phyloP scores from a whole-genome alignment of 148 eudicot genomes.

The Bassia scoparia region DNA sequence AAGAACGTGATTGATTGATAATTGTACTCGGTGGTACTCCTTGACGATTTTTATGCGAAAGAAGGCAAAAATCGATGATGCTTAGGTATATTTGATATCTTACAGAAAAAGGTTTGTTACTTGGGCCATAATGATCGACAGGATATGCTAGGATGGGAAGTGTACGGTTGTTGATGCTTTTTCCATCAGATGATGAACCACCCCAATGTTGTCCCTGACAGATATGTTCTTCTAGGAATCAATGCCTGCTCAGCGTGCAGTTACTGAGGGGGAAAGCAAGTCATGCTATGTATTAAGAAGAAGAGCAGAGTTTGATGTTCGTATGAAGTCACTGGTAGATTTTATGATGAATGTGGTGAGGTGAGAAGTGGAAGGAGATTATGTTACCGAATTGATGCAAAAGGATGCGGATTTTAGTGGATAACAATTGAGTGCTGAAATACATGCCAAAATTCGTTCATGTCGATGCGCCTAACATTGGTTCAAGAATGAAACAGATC shows the following conservation, averaged over 20 bases:
- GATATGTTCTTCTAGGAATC: conserved; percentile 51
- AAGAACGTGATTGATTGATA: conserved; percentile 42
- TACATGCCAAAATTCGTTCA: conserved; percentile 66
- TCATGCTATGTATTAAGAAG: conserved; percentile 61
- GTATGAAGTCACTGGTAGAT: conserved; percentile 50
- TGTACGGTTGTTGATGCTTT: conserved; percentile 43
- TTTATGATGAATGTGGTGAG: conserved; percentile 59
- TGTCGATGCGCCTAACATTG: conserved; percentile 43
- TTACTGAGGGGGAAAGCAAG: conserved; percentile 56
- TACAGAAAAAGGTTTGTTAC: conserved; percentile 42
- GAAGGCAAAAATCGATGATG: conserved; percentile 37
- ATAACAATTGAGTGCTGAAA: conserved; percentile 71
- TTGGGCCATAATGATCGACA: conserved; percentile 54
- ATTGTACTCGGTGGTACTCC: conserved; percentile 61
- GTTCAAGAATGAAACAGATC: conserved; percentile 46
- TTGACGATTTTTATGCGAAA: conserved; percentile 55
- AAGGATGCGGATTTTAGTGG: conserved; percentile 63
- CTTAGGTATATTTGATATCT: conserved; percentile 48
- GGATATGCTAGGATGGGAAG: conserved; percentile 50
- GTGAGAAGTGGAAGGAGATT: conserved; percentile 38
- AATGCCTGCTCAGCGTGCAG: conserved; percentile 50
- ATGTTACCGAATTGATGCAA: conserved; percentile 43
- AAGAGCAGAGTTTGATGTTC: conserved; percentile 47
- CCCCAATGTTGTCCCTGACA: conserved; percentile 48
- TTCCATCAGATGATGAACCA: conserved; percentile 36